Evolutionary conservation across 371 early-diverging fungal genomes (phyloP).

Genomic region (Mortierella sp.): DNA sequence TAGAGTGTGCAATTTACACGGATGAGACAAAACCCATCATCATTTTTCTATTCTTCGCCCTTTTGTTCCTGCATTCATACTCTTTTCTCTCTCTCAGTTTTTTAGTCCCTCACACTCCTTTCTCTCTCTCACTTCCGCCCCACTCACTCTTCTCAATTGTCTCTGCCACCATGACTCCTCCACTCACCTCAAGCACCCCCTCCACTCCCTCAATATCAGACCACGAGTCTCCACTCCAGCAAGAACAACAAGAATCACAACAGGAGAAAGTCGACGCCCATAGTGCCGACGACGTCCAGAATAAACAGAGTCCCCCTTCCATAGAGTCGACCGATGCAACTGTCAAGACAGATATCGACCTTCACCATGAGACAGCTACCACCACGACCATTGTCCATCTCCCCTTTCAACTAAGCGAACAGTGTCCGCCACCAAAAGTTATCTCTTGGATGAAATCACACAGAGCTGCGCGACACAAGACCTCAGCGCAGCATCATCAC

Average conservation of each 20-base stretch:
- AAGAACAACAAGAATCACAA: neutral
- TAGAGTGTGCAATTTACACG: too few species aligned
- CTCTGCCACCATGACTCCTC: too few species aligned
- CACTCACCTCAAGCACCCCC: too few species aligned
- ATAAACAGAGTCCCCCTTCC: neutral
- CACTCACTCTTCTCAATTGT: too few species aligned
- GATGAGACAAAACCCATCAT: too few species aligned
- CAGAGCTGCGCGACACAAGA: conserved; percentile 2
- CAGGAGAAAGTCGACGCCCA: neutral
- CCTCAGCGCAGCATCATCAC: conserved; percentile 8
- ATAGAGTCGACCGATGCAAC: conserved; percentile 32
- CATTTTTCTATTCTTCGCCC: too few species aligned
- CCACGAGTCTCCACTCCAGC: too few species aligned
- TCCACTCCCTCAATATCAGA: too few species aligned
- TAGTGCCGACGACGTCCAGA: too few species aligned
- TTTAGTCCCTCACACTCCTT: neutral
- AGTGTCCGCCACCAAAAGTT: conserved; percentile 40
- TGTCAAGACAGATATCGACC: conserved; percentile 41
- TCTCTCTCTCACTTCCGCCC: conserved; percentile 4
- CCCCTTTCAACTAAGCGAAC: conserved; percentile 29
- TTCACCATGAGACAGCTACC: conserved; percentile 36
- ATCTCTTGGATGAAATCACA: conserved; percentile 49
- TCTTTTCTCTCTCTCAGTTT: neutral
- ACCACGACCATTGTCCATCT: conserved; percentile 45
- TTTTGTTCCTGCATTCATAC: too few species aligned